phyloP scores from a whole-genome alignment of 2,329 filamentous ascomycete genomes.

The Paecilomyces dactylethromorphus region DNA sequence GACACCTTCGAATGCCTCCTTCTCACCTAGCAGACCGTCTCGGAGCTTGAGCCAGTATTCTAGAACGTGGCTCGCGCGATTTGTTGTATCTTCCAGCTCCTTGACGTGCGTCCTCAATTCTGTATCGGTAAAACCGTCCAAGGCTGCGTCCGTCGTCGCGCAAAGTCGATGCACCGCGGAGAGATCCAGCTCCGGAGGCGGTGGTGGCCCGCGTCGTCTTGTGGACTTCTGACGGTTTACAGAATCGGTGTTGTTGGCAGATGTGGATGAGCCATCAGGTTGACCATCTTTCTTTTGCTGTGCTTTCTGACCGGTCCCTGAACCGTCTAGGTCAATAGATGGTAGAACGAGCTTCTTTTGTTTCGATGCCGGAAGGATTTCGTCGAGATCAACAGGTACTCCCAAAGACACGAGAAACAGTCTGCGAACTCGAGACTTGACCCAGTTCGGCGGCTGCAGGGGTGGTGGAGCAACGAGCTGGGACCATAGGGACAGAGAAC shows the following conservation, averaged over 20 bases:
- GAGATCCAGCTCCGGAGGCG: slow-evolving; percentile 70
- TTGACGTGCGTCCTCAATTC: slow-evolving; percentile 69
- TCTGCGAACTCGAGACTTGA: slow-evolving; percentile 86
- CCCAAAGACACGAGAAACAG: slow-evolving; percentile 93
- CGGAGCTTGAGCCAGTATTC: slow-evolving; percentile 83
- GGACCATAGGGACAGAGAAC: slow-evolving; percentile 88
- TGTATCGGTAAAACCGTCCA: slow-evolving; percentile 68
- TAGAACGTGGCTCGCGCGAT: slow-evolving; percentile 67
- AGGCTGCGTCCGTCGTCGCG: slow-evolving; percentile 74
- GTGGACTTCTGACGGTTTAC: slow-evolving; percentile 21
- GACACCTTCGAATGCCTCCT: slow-evolving; percentile 90
- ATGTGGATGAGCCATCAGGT: slow-evolving; percentile 14
- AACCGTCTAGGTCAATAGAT: slow-evolving; percentile 56
- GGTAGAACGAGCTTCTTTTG: slow-evolving; percentile 96
- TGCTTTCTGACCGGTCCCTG: slow-evolving; percentile 49
- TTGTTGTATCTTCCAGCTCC: slow-evolving; percentile 62
- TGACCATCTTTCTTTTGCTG: slow-evolving; percentile 26
- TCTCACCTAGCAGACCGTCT: slow-evolving; percentile 81
- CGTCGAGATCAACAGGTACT: slow-evolving; percentile 92
- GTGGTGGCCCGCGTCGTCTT: slow-evolving; percentile 48
- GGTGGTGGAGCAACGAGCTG: slow-evolving; percentile 93
- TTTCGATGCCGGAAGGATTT: slow-evolving; percentile 93
- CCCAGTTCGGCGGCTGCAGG: slow-evolving; percentile 94
- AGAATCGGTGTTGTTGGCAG: slow-evolving; percentile 19
- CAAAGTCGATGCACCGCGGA: slow-evolving; percentile 72